Conservation (phyloP, 441 rosid genomes). For the Metrosideros polymorpha region DNA sequence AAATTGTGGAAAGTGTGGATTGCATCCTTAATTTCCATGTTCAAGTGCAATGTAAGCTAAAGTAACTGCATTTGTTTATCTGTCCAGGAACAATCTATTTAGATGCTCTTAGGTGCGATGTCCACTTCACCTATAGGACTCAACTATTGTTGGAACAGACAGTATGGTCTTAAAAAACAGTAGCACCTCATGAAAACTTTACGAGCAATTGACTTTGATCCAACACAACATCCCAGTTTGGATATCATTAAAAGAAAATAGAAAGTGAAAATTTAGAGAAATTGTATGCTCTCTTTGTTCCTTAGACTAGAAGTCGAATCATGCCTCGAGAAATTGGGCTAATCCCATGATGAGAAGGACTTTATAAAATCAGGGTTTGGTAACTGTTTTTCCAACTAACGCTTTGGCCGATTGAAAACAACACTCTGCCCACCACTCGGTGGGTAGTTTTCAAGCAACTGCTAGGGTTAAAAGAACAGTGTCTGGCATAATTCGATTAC, state of each 20-base stretch:
- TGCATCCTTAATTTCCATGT: not conserved
- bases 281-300: not conserved
- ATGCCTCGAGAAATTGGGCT: not conserved
- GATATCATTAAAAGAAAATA: not conserved
- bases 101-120: not conserved
- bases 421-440: conserved; percentile 22
- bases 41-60: not conserved
- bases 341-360: not conserved
- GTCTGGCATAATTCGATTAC: not conserved
- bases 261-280: not conserved
- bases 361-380: conserved; percentile 9
- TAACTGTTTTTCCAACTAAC: conserved; percentile 35
- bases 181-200: not conserved
- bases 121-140: not conserved
- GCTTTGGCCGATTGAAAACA: conserved; percentile 16
- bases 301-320: conserved; percentile 14
- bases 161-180: not conserved
- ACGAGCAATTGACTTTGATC: not conserved
- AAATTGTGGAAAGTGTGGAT: not conserved
- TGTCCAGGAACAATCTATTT: not conserved
- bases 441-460: not conserved
- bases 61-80: not conserved
- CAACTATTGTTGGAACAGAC: not conserved
- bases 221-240: not conserved
- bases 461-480: not conserved